Evolutionary conservation across 495 filamentous ascomycete species (phyloP), one percentile per base, ranked within the genome.

Genomic region (Trichoderma erinaceum): DNA sequence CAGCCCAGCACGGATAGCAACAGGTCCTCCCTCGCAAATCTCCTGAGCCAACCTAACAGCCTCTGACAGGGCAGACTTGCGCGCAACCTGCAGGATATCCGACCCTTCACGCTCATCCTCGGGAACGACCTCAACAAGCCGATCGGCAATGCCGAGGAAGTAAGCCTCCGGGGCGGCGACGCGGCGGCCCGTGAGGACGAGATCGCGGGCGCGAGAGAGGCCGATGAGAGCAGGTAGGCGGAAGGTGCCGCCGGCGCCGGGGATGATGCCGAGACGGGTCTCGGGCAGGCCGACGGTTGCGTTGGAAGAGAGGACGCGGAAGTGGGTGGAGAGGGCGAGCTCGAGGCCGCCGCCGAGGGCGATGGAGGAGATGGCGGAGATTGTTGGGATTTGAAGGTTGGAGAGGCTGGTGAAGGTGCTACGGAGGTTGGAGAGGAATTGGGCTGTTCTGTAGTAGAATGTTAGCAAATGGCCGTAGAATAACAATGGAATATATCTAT

Each of bases 311-410:
- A 97, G 87, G 67, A 99, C 87, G 67, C 95, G 90, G 72, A 99
- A 85, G 74, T 92, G 85, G 3, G 92, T 97, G 71, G 88, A 85
- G 15, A 99, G 83, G 2, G 92, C 93, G 32, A 99, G 84, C 75
- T 99, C 95, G 21, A 98, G 85, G 41, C 95, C 95, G 69, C 95
- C 95, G 68, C 95, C 95, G 12, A 99, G 87, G 16, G 95, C 95
- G 61, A 88, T 74, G 35, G 89, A 90, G 61, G 87, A 86, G 69
- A 98, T 83, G 56, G 92, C 92, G 7, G 90, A 87, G 72, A 98
- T 92, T 58, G 95, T 97, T 23, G 95, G 95, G 70, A 97, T 88
- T 23, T 89, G 89, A 35, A 98, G 89, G 63, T 74, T 65, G 11
- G 89, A 80, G 52, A 99, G 83, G 41, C 78, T 75, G 21, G 84